phyloP scores from a whole-genome alignment of 1,284 basidiomycete genomes.

The Irpex lacteus region DNA sequence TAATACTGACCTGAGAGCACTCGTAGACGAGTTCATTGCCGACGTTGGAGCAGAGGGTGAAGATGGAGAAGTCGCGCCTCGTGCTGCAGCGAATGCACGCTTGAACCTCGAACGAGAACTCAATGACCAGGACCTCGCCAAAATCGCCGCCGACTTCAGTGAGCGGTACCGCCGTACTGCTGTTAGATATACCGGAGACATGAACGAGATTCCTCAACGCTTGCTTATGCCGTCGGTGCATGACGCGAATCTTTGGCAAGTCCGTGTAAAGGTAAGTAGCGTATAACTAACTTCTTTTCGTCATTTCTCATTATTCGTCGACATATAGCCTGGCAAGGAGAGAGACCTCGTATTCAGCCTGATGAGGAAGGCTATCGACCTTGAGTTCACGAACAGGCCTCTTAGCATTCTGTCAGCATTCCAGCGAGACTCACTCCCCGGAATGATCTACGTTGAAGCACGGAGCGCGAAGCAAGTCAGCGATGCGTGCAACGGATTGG shows the following conservation, averaged over 20 bases:
- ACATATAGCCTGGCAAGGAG: conserved; percentile 79
- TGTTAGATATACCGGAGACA: conserved; percentile 81
- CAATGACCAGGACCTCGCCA: conserved; percentile 82
- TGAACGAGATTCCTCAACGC: conserved; percentile 95
- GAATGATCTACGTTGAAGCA: conserved; percentile 96
- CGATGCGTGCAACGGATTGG: conserved; percentile 85
- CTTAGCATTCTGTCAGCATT: conserved; percentile 91
- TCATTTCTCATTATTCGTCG: conserved; percentile 10
- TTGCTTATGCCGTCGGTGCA: conserved; percentile 96
- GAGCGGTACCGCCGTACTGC: conserved; percentile 76
- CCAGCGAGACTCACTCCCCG: conserved; percentile 92
- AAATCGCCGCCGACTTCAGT: conserved; percentile 83
- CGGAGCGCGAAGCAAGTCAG: conserved; percentile 85
- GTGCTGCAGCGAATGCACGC: conserved; percentile 70
- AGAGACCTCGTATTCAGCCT: conserved; percentile 92
- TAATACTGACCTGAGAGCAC: not conserved
- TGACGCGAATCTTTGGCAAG: conserved; percentile 95
- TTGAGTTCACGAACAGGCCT: conserved; percentile 74
- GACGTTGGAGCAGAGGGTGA: conserved; percentile 66
- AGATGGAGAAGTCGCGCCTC: conserved; percentile 64
- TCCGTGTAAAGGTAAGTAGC: conserved; percentile 93
- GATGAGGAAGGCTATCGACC: conserved; percentile 87
- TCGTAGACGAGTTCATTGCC: conserved; percentile 80
- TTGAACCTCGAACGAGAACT: conserved; percentile 79
- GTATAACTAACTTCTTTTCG: too few relatives aligned